Base-by-base conservation (phyloP, 768 basidiomycete species). In the Auricularia cornea region DNA sequence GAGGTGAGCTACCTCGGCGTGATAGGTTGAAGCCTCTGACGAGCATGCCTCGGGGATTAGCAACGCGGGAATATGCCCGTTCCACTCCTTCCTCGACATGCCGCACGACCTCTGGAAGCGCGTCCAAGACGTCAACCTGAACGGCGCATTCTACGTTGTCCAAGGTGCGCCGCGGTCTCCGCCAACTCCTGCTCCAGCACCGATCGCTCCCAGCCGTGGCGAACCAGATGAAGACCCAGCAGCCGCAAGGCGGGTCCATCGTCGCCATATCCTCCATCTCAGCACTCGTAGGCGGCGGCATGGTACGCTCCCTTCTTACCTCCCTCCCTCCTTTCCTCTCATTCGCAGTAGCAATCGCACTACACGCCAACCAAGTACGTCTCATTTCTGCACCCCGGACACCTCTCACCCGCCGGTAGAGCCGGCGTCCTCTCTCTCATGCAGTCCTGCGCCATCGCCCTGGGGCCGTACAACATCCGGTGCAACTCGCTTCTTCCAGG, bases 251-350 rank as follows among this genome's bases (percentile, higher is more conserved):
- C 3, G 89, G 89, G 3, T 82, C 85, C 3, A 89, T 91, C 69
- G 84, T 91, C 41, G 87, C 83, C 26, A 83, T 90, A 30, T 87
- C 88, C 12, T 88, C 85, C n/a, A 90, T 90, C 64, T 89, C 87
- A 30, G 90, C 88, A 0, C 79, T 90, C 20, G 88, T 90, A 57
- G 89, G 89, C 8, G 90, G 89, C 18, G 88, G 30, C 64, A 59
- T 51, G 31, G 35, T 38, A 38, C 8, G 35, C 35, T n/a, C n/a
- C n/a, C n/a, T 35, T 3, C 10, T 35, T 14, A 35, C 8, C 8
- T 14, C 14, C 35, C 35, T 10, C 35, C 16, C 35, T 48, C 31
- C 44, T 54, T 59, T 60, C n/a, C 28, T 32, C 44, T 38, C 8
- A 59, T 44, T 5, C 28, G 8, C 35, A 10, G 0, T 38, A 38